Evolutionary conservation across 169 alveolate genomes (phyloP), one percentile per base, ranked within the genome.

Genomic region (Plasmodium chabaudi): DNA sequence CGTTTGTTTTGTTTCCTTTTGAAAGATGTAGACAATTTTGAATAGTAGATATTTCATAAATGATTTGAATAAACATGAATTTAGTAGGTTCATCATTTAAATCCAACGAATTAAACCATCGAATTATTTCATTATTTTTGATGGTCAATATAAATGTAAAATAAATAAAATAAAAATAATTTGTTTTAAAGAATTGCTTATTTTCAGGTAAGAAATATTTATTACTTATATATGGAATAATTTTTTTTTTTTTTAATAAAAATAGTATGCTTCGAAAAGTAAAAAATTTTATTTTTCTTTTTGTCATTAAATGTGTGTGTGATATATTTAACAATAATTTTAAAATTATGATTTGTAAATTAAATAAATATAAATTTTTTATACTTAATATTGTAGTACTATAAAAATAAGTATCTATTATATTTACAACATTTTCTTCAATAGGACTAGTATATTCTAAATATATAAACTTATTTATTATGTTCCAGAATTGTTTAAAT

Each of bases 121-220:
- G n/a, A 21, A 67, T 13, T 47, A 82, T 19, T 55, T 82, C 90
- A 27, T 12, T 55, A 56, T 67, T 46, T 10, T 47, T 15, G 47
- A 82, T 17, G 3, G 90, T 67, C 5, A 60, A 82, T 27, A 61
- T 70, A 61, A 67, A 82, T 6, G 63, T 55, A 71, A 82, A 82
- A 15, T 82, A 55, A 1, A 23, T 9, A 39, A 15, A 34, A 70
- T 23, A 71, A 59, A 55, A 42, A 59, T n/a, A 51, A 9, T 12
- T 13, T 7, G 15, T 13, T 2, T 42, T 13, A 15, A 7, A 34
- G 9, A 5, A 4, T 12, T 27, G 9, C 55, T 51, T 19, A 1
- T 71, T 4, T 71, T 51, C 47, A 12, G 6, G 5, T 34, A 34
- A 34, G 0, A 34, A 34, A 34, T 34, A 34, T 34, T 34, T 34